Evolutionary conservation across 495 filamentous ascomycete species (phyloP).

Genomic region (Cercophora scortea): DNA sequence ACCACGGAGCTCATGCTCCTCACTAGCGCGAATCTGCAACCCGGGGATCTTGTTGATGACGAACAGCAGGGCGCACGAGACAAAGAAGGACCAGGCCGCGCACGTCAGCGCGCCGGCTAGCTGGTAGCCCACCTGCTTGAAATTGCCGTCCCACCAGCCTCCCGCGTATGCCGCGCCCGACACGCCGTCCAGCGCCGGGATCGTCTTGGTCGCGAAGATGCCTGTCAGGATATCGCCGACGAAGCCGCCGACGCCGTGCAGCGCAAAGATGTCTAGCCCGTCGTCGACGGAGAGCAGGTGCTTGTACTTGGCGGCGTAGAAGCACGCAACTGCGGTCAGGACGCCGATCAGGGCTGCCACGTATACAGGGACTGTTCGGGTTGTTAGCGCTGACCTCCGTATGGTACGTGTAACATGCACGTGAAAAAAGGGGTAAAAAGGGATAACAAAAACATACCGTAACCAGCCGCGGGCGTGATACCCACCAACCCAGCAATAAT

Average conservation of each 20-base stretch:
- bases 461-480: conserved; percentile 72
- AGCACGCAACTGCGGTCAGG: conserved; percentile 71
- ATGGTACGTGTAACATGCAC: conserved; percentile 37
- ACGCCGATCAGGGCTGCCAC: conserved; percentile 75
- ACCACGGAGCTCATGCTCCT: conserved; percentile 68
- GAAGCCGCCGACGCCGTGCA: conserved; percentile 69
- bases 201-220: conserved; percentile 56
- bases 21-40: conserved; percentile 59
- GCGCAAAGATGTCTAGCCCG: conserved; percentile 73
- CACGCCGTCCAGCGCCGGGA: conserved; percentile 62
- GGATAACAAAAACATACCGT: conserved; percentile 2
- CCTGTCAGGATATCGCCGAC: conserved; percentile 72
- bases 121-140: conserved; percentile 69
- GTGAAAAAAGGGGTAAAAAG: conserved; percentile 14
- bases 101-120: conserved; percentile 67
- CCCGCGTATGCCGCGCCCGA: conserved; percentile 53
- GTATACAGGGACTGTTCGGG: conserved; percentile 53
- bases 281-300: conserved; percentile 69
- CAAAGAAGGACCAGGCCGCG: conserved; percentile 70
- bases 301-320: conserved; percentile 84
- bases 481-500: conserved; percentile 81
- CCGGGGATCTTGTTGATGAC: conserved; percentile 70
- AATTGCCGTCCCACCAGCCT: conserved; percentile 38
- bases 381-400: background rate
- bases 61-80: conserved; percentile 69